Evolutionary conservation across 1,284 basidiomycete genomes (phyloP), one percentile per base, ranked within the genome.

Genomic region (Rhodofomes roseus): DNA sequence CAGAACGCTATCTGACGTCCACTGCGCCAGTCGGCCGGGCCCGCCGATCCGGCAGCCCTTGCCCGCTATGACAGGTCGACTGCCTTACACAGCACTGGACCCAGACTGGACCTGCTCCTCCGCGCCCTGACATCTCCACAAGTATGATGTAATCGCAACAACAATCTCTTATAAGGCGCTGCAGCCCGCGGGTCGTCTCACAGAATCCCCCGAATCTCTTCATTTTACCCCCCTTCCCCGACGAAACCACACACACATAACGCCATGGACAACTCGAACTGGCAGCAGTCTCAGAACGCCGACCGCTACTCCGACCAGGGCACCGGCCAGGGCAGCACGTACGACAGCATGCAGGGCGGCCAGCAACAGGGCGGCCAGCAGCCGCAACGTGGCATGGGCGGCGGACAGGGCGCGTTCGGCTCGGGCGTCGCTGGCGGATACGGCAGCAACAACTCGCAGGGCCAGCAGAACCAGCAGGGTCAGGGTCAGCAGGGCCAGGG

Each of bases 281-380:
- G 25, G 23, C 50, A 22, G 18, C 36, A 40, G 27, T 20, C 43
- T 22, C 53, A 54, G 52, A 39, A 40, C 48, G 44, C 56, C 27
- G 41, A 62, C 54, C 43, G 57, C 60, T 55, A 60, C 57, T 58
- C 52, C 50, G 59, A 59, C 58, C 53, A 60, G 52, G 63, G 60
- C 53, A 61, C 59, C 34, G 65, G 55, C 55, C 46, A 53, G 50
- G 61, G 60, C 56, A 60, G 64, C 54, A 63, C 56, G 11, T 66
- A 67, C 59, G 63, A 61, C 61, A 44, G 62, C 53, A 40, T 64
- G 50, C 65, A 66, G 58, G 50, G 57, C 59, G 53, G 55, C 11
- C 56, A 61, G 57, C 54, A 57, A 22, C 23, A 46, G n/a, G 43
- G 43, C 18, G 31, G 31, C 31, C 31, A 34, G 31, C 31, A 34